A percentile compares a stretch with the other conserved stretches of the same genome.
Evolutionary conservation across 441 rosid genomes (phyloP).

Genomic region (Pelargonium cotyledonis): DNA sequence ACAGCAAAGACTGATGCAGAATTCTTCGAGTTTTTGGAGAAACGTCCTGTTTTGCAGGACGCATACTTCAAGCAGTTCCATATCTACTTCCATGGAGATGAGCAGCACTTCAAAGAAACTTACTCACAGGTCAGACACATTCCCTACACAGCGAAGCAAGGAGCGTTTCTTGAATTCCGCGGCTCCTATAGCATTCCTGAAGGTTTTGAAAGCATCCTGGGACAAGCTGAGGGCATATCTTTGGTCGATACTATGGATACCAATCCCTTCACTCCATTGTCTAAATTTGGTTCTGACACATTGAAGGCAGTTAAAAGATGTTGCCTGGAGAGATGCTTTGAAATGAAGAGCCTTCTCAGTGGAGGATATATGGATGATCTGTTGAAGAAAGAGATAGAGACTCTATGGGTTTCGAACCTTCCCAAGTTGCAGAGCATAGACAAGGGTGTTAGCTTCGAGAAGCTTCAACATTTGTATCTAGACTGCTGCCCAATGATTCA

Average conservation of each 20-base stretch:
- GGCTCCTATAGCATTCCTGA: conserved; percentile 23
- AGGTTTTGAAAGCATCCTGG: conserved; percentile 20
- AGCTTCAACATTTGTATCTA: conserved; percentile 34
- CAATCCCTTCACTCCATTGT: conserved; percentile 14
- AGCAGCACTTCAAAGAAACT: conserved; percentile 15
- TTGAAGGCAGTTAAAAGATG: conserved; percentile 26
- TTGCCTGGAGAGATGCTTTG: conserved; percentile 35
- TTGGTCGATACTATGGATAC: conserved; percentile 27
- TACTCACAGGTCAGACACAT: conserved; percentile 17
- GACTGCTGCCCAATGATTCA: conserved; percentile 42
- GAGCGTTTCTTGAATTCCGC: conserved; percentile 26
- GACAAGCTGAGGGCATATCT: conserved; percentile 28
- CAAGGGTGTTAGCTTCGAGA: conserved; percentile 17
- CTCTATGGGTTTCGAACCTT: conserved; percentile 38
- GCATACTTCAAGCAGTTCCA: conserved; percentile 10
- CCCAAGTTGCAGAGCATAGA: conserved; percentile 24
- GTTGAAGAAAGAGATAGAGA: conserved; percentile 25
- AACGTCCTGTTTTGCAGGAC: conserved; percentile 13
- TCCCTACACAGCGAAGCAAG: conserved; percentile 7
- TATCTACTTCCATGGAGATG: conserved; percentile 10
- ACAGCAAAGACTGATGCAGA: conserved; percentile 9
- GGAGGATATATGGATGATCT: conserved; percentile 19
- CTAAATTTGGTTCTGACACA: conserved; percentile 22
- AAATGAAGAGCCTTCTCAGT: conserved; percentile 25
- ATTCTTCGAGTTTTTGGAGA: conserved; percentile 17